Evolutionary conservation across 2,329 filamentous ascomycete genomes (phyloP).

Genomic region (Zymoseptoria pseudotritici): DNA sequence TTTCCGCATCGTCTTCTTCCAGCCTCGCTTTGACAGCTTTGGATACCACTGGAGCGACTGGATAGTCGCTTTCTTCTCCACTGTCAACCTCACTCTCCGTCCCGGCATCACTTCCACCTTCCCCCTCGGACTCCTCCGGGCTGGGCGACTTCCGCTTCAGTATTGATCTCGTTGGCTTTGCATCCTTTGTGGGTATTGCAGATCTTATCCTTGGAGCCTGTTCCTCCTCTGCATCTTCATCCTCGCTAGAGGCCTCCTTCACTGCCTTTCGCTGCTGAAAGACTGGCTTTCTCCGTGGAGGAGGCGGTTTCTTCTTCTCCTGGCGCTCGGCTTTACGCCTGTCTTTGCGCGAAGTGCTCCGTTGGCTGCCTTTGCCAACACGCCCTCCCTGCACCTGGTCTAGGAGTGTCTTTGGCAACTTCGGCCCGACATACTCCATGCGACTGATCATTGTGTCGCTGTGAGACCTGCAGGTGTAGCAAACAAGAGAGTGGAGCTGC

Average conservation of each 20-base stretch:
- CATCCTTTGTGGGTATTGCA: not conserved
- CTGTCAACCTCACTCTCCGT: conserved; percentile 7
- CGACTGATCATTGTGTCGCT: conserved; percentile 19
- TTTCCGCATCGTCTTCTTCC: conserved; percentile 78
- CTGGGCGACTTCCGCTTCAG: conserved; percentile 13
- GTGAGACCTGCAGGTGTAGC: not conserved
- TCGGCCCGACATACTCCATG: conserved; percentile 29
- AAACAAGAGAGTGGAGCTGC: not conserved
- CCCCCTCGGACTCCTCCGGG: conserved; percentile 28
- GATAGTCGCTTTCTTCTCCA: conserved; percentile 12
- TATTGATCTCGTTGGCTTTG: conserved; percentile 5
- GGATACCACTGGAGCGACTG: conserved; percentile 7
- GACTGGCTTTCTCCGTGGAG: not conserved
- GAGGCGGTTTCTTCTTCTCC: conserved; percentile 47
- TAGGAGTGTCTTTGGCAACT: conserved; percentile 40
- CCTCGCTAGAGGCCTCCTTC: not conserved
- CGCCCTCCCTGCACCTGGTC: conserved; percentile 33
- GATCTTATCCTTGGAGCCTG: not conserved
- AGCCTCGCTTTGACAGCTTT: conserved; percentile 45
- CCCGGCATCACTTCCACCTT: conserved; percentile 27
- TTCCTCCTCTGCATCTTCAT: not conserved
- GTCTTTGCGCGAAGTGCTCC: conserved; percentile 26
- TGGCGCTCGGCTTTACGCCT: conserved; percentile 59
- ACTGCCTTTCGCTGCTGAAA: not conserved
- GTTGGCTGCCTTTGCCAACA: conserved; percentile 14